Conservation (phyloP, 352 stramenopile species). For the Globisporangium nunn region DNA sequence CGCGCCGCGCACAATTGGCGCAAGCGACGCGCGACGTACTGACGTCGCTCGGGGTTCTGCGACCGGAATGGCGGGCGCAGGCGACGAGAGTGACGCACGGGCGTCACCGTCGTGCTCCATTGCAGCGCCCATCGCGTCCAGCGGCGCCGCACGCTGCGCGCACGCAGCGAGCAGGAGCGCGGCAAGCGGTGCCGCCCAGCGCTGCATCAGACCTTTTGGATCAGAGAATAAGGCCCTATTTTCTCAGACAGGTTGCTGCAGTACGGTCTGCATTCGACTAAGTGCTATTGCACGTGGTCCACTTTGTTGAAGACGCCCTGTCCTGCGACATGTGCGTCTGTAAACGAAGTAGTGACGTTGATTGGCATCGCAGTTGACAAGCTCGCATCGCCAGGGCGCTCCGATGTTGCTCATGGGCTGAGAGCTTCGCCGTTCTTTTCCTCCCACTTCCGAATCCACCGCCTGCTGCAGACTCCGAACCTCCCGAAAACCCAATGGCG, state of each 20-base stretch:
- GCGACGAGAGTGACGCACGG: neutral
- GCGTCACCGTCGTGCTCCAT: constrained; percentile 7
- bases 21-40: neutral
- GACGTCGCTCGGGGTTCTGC: neutral
- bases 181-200: neutral
- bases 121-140: constrained; percentile 12
- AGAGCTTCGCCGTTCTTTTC: neutral
- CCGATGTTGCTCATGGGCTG: neutral
- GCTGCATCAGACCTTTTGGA: neutral
- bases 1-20: neutral
- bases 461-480: neutral
- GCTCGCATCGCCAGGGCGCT: neutral
- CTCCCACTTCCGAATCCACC: neutral
- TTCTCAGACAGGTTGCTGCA: too few relatives aligned
- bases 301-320: too few relatives aligned
- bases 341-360: neutral
- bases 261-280: too few relatives aligned
- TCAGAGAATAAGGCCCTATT: too few relatives aligned
- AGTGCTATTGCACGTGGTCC: too few relatives aligned
- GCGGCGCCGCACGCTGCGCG: too few relatives aligned
- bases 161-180: neutral
- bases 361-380: neutral
- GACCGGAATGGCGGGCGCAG: neutral
- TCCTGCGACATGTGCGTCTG: neutral
- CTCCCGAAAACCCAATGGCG: neutral